These are phyloP conservation scores for Aphanoascus verrucosus DNA, from an alignment of 2,329 filamentous ascomycete genomes.

Conservation along the genomic window DNA sequence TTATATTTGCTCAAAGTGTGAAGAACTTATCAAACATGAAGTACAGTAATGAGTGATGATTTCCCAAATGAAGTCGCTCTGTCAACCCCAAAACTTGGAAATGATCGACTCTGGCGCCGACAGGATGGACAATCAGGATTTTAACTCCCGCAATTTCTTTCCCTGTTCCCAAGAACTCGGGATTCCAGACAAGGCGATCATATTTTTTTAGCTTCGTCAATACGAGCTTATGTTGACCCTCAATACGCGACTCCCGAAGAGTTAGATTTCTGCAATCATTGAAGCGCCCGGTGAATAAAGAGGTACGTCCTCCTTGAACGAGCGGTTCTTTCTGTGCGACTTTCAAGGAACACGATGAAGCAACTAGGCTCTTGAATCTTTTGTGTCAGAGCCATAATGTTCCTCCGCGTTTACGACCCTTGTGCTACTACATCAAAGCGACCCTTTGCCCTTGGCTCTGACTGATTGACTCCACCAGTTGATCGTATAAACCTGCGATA, in stretches of 20 bases:
- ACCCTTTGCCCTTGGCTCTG: no score
- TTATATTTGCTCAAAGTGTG: neutral
- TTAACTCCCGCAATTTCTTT: neutral
- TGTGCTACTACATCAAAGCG: no score
- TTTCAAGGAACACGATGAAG: no score
- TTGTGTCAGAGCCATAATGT: no score
- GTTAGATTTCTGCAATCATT: neutral
- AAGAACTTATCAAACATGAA: neutral
- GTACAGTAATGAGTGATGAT: neutral
- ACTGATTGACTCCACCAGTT: no score
- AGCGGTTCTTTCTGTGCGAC: no score
- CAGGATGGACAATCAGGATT: constrained; percentile 1
- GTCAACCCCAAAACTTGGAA: neutral
- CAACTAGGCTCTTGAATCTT: no score
- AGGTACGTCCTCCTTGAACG: no score
- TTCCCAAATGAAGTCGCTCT: neutral
- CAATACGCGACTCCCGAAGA: neutral
- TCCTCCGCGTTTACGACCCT: no score
- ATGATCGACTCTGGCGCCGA: neutral
- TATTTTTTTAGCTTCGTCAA: neutral
- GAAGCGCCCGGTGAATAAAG: neutral
- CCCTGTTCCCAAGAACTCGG: neutral
- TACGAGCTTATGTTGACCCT: neutral
- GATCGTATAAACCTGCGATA: no score
- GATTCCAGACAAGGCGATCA: neutral